phyloP scores from a whole-genome alignment of 768 basidiomycete genomes.

The Rhodosporidiobolus odoratus region DNA sequence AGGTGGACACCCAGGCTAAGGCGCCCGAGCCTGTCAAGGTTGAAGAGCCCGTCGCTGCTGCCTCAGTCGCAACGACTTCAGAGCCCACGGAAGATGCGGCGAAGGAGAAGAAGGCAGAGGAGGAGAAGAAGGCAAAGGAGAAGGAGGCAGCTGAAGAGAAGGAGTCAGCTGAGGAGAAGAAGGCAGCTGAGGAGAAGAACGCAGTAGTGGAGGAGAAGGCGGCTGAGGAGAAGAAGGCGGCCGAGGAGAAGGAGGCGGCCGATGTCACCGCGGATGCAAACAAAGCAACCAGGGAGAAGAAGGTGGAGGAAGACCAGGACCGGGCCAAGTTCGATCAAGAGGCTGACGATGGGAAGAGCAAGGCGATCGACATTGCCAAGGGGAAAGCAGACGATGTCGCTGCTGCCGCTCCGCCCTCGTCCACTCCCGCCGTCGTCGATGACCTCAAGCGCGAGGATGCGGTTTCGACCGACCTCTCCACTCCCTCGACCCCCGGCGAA shows the following conservation, averaged over 20 bases:
- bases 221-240: background rate
- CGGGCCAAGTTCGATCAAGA: conserved; percentile 6
- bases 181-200: conserved; percentile 3
- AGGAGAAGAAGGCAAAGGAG: conserved; percentile 6
- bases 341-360: conserved; percentile 8
- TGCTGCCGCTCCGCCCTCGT: background rate
- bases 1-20: conserved; percentile 17
- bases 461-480: background rate
- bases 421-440: conserved; percentile 20
- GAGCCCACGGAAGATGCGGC: too few relatives aligned
- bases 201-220: conserved; percentile 2
- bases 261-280: background rate
- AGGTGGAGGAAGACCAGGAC: conserved; percentile 7
- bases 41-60: conserved; percentile 2
- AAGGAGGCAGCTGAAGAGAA: conserved; percentile 10
- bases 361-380: conserved; percentile 6
- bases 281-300: background rate
- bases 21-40: background rate
- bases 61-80: too few relatives aligned
- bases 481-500: conserved; percentile 13
- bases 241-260: background rate
- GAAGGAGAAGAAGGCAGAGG: conserved; percentile 10
- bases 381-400: conserved; percentile 1
- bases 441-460: conserved; percentile 14
- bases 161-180: background rate